Base-by-base conservation (phyloP, 306 rosid species). In the Hylodesmum podocarpum region DNA sequence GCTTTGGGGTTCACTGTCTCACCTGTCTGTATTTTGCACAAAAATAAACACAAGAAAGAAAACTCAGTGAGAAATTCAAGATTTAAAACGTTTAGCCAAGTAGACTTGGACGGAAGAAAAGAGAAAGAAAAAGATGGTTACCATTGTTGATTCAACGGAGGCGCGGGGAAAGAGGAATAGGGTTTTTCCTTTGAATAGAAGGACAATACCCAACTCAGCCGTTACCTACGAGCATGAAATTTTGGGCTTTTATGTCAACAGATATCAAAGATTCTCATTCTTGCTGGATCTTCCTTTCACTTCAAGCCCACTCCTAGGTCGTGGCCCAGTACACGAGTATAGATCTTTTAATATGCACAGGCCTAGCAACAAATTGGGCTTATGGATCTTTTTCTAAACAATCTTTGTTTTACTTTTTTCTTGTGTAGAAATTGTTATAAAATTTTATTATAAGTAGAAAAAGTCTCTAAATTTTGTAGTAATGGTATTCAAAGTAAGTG, bases 1-100 rank as follows among this genome's bases (percentile, higher is more conserved):
- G 95, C 97, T 50, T 94, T 94, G 2, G 98, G 90, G 79, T 91
- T 91, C 57, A 90, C 96, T 75, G 88, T 81, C 61, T 91, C 98
- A 75, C 85, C 96, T 1, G 94, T 87, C 94, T 91, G 89, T 87
- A 72, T 18, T 47, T 62, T 46, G 14, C 77, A 46, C 29, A n/a
- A 0, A 46, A 22, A 37, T 8, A 39, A 8, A 62, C 31, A 62
- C 14, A 40, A 13, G 0, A 25, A 37, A 31, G 16, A 18, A 46
- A 15, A 31, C 27, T 21, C 6, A 11, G 46, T 14, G 55, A 31
- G 19, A 3, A 34, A 3, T 3, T 4, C 8, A 1, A 6, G 0
- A 10, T 4, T 57, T 1, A 6, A 22, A 49, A n/a, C 15, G 10
- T 0, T 3, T 73, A 61, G 15, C 0, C 2, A 43, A 68, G 7